Percentiles rank a stretch among this genome's conserved stretches.
Evolutionary conservation across 129 eudicot genomes (phyloP).

Genomic region (Glebionis coronaria): DNA sequence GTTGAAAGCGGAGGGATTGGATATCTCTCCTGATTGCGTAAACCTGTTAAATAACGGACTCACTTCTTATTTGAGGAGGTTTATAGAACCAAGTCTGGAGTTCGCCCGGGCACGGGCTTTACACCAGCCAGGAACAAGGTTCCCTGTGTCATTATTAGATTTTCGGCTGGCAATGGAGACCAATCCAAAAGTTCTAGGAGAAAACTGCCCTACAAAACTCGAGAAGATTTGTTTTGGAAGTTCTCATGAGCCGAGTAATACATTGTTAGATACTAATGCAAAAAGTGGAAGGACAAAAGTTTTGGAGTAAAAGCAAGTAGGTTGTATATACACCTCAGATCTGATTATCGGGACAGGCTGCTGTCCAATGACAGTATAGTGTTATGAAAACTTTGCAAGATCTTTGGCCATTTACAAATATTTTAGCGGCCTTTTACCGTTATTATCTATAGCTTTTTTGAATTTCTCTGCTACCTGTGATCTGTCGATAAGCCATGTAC

Average conservation of each 20-base stretch:
- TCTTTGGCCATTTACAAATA: slow-evolving; percentile 40
- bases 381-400: slow-evolving; percentile 42
- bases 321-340: slow-evolving; percentile 69
- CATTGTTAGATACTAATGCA: slow-evolving; percentile 29
- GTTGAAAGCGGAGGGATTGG: slow-evolving; percentile 51
- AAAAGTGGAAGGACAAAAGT: slow-evolving; percentile 31
- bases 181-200: slow-evolving; percentile 67
- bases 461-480: slow-evolving; percentile 17
- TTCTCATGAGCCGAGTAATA: slow-evolving; percentile 15
- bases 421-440: slow-evolving; percentile 32
- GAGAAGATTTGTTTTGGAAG: slow-evolving; percentile 45
- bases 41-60: slow-evolving; percentile 61
- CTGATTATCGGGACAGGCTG: slow-evolving; percentile 47
- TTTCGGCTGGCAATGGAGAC: slow-evolving; percentile 62
- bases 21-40: slow-evolving; percentile 54
- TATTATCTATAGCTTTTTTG: slow-evolving; percentile 34
- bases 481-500: slow-evolving; percentile 29
- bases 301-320: slow-evolving; percentile 52
- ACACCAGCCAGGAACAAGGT: slow-evolving; percentile 19
- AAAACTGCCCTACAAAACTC: slow-evolving; percentile 61
- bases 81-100: slow-evolving; percentile 51
- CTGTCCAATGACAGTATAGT: slow-evolving; percentile 47
- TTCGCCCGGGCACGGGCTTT: slow-evolving; percentile 44
- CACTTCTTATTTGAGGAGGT: slow-evolving; percentile 50
- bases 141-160: slow-evolving; percentile 50